phyloP scores from a whole-genome alignment of 345 rosid species.

The Aquilaria sinensis region DNA sequence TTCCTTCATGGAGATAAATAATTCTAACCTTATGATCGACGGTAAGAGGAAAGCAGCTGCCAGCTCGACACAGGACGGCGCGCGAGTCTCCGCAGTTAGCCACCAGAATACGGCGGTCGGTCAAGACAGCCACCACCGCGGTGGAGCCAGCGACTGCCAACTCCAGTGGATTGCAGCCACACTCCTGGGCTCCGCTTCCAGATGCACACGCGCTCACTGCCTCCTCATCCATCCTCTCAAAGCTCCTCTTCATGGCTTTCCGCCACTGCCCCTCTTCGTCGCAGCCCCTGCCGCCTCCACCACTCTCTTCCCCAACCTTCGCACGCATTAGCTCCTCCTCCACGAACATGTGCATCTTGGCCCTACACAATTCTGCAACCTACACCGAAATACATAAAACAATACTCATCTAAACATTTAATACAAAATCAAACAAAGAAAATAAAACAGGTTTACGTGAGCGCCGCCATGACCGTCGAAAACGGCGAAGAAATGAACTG shows the following conservation, averaged over 20 bases:
- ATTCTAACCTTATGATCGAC: slow-evolving; percentile 53
- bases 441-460: slow-evolving; percentile 25
- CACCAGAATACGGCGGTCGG: slow-evolving; percentile 31
- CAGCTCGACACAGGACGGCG: slow-evolving; percentile 53
- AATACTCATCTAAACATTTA: background rate
- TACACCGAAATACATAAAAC: slow-evolving; percentile 12
- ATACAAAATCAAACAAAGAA: background rate
- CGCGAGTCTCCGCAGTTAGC: slow-evolving; percentile 71
- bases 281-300: slow-evolving; percentile 6
- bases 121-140: slow-evolving; percentile 40
- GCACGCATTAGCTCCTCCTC: slow-evolving; percentile 38
- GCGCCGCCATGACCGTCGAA: slow-evolving; percentile 87
- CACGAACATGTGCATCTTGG: slow-evolving; percentile 39
- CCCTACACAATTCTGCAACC: slow-evolving; percentile 49
- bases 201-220: slow-evolving; percentile 35
- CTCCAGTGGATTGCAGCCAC: slow-evolving; percentile 35
- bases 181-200: slow-evolving; percentile 22
- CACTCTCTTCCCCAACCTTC: slow-evolving; percentile 7
- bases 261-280: slow-evolving; percentile 22
- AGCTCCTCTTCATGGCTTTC: slow-evolving; percentile 35
- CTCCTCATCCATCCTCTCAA: slow-evolving; percentile 36
- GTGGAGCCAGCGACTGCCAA: slow-evolving; percentile 45
- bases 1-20: background rate
- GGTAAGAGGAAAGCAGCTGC: slow-evolving; percentile 41
- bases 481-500: slow-evolving; percentile 77